These are phyloP conservation scores for Mycosphaerella sp. DNA, from an alignment of 2,329 filamentous ascomycete species.

Conservation along the genomic window DNA sequence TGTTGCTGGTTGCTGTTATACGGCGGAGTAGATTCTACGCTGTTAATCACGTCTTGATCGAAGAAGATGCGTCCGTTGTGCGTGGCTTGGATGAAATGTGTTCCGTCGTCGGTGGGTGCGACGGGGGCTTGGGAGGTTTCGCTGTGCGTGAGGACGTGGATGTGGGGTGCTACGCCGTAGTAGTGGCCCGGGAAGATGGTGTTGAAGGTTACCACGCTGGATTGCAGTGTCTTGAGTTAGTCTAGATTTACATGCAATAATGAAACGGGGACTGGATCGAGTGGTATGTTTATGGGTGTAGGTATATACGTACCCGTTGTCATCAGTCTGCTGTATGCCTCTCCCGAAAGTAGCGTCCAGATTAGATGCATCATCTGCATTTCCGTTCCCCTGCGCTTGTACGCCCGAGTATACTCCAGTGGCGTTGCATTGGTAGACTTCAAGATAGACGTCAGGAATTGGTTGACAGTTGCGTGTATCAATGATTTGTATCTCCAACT, in stretches of 20 bases:
- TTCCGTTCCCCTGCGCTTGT: slow-evolving; percentile 32
- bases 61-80: slow-evolving; percentile 62
- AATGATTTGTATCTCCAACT: slow-evolving; percentile 42
- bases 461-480: slow-evolving; percentile 40
- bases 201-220: slow-evolving; percentile 39
- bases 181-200: slow-evolving; percentile 43
- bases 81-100: slow-evolving; percentile 37
- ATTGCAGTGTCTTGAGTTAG: neutral
- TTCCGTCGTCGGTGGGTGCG: neutral
- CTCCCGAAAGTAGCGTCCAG: slow-evolving; percentile 37
- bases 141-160: slow-evolving; percentile 29
- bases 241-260: neutral
- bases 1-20: slow-evolving; percentile 39
- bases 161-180: slow-evolving; percentile 37
- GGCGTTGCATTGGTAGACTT: slow-evolving; percentile 42
- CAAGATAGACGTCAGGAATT: slow-evolving; percentile 38
- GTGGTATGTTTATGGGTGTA: neutral
- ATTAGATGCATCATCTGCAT: slow-evolving; percentile 26
- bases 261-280: neutral
- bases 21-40: slow-evolving; percentile 45
- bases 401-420: slow-evolving; percentile 43
- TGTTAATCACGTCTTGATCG: slow-evolving; percentile 51
- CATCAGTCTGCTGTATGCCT: slow-evolving; percentile 38
- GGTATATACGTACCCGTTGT: slow-evolving; percentile 28
- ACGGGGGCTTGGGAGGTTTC: neutral